Evolutionary conservation across 805 yeast species (phyloP), one percentile per base, ranked within the genome.

Genomic region (Yarrowia bubula): DNA sequence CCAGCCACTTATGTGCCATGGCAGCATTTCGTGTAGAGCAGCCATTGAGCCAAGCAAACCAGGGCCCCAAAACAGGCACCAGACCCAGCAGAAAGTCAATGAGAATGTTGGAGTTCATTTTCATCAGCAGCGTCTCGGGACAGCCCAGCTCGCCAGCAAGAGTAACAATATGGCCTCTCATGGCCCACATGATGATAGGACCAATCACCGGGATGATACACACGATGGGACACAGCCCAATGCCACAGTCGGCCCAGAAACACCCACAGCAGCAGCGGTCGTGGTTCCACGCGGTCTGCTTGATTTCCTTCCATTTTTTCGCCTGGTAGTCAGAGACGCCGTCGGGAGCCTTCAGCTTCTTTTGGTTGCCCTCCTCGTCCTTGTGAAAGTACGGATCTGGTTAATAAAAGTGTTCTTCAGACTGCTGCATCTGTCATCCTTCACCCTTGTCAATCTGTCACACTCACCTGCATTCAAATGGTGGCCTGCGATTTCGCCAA

Each of bases 1-100:
- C 33, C 22, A 58, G 43, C 64, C 64, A 58, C 1, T 42, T 33
- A n/a, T 44, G 64, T 8, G 51, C 64, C 10, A 58, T 43, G 22
- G 93, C 92, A 0, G 97, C 96, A 74, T 93, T 92, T 71, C 97
- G 79, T 0, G 97, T 90, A 8, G 96, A 89, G 72, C 97, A 89
- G 1, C 86, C 89, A 72, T 90, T 84, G 74, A 92, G 67, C 93
- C 96, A 92, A 11, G 89, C 78, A 64, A 92, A 82, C 41, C 92
- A 76, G 2, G 86, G 79, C 1, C 98, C 98, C 38, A 93, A 74
- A 4, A 92, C 69, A 0, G 98, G 98, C 0, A 93, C 87, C 38
- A 93, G 77, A 1, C 92, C 81, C 42, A 92, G 84, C 43, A 89
- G 69, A 35, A 92, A 79, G 74, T 93, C 98, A 66, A 90, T 74